A percentile compares a stretch with the other conserved stretches of the same genome.
Conservation (phyloP, 1,284 basidiomycete species). For the Microbotryomycetes sp. region DNA sequence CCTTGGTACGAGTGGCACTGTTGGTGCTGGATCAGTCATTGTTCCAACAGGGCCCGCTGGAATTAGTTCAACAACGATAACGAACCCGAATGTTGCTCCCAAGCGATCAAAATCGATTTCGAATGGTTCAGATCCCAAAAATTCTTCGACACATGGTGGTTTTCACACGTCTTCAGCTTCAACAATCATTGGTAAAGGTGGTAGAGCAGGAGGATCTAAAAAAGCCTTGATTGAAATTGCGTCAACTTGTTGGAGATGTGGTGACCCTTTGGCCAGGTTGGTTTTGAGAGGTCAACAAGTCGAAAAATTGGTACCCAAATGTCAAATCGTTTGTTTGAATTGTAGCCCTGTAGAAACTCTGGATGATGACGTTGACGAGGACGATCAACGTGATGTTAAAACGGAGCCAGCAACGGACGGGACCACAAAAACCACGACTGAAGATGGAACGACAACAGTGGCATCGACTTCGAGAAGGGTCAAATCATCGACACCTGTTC, state of each 20-base stretch:
- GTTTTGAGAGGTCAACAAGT: slow-evolving; percentile 13
- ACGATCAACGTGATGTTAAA: too few species aligned
- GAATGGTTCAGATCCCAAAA: background rate
- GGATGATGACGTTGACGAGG: background rate
- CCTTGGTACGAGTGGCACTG: too few species aligned
- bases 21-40: background rate
- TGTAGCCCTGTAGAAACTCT: slow-evolving; percentile 2
- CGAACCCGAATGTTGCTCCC: background rate
- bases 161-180: too few species aligned
- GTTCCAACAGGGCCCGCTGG: background rate
- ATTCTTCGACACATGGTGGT: too few species aligned
- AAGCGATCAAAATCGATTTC: background rate
- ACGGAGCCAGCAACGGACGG: too few species aligned
- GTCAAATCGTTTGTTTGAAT: slow-evolving; percentile 12
- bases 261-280: slow-evolving; percentile 1
- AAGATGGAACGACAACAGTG: background rate
- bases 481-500: background rate
- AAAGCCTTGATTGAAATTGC: background rate
- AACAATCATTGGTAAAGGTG: background rate
- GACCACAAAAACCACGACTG: background rate
- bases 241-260: slow-evolving; percentile 11
- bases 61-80: background rate
- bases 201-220: background rate
- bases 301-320: slow-evolving; percentile 8
- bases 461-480: background rate